Evolutionary conservation across 176 grass and related monocot species (phyloP).

Genomic region (Raddia guianensis): DNA sequence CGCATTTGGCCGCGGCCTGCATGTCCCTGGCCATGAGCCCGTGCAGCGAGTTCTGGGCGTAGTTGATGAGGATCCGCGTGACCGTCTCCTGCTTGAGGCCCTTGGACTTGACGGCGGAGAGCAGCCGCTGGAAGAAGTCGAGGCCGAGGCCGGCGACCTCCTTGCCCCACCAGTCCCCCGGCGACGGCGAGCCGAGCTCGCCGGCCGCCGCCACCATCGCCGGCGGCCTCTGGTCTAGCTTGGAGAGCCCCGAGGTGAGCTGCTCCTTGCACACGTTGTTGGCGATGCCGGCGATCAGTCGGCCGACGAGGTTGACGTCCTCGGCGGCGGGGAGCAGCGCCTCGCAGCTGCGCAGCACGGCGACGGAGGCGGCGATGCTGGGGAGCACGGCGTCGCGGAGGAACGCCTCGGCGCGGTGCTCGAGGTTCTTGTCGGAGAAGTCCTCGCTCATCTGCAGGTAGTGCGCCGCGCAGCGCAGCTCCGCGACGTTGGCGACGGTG

Average conservation of each 20-base stretch:
- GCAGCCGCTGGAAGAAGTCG: slow-evolving; percentile 79
- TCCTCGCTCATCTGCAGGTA: slow-evolving; percentile 94
- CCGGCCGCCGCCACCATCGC: slow-evolving; percentile 30
- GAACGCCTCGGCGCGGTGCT: slow-evolving; percentile 65
- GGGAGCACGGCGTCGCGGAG: slow-evolving; percentile 73
- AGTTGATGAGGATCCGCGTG: slow-evolving; percentile 78
- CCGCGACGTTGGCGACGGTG: slow-evolving; percentile 66
- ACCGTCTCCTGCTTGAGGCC: slow-evolving; percentile 95
- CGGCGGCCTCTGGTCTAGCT: slow-evolving; percentile 54
- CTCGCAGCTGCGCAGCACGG: slow-evolving; percentile 83
- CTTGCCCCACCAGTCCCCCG: slow-evolving; percentile 89
- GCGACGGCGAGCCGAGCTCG: slow-evolving; percentile 44
- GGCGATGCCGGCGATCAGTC: slow-evolving; percentile 59
- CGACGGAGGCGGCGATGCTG: slow-evolving; percentile 61
- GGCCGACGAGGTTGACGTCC: slow-evolving; percentile 61
- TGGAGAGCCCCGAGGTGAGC: slow-evolving; percentile 71
- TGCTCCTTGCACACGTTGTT: slow-evolving; percentile 93
- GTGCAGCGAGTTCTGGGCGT: slow-evolving; percentile 80
- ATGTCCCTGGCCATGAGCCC: slow-evolving; percentile 68
- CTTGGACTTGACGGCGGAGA: slow-evolving; percentile 77
- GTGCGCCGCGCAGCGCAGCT: slow-evolving; percentile 73
- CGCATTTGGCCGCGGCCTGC: slow-evolving; percentile 22
- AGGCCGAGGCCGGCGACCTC: slow-evolving; percentile 56
- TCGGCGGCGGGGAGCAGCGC: slow-evolving; percentile 68
- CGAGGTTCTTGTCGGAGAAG: slow-evolving; percentile 73